A percentile compares a stretch with the other conserved stretches of the same genome.
Conservation (phyloP, 768 basidiomycete species). For the Lentinula raphanica region DNA sequence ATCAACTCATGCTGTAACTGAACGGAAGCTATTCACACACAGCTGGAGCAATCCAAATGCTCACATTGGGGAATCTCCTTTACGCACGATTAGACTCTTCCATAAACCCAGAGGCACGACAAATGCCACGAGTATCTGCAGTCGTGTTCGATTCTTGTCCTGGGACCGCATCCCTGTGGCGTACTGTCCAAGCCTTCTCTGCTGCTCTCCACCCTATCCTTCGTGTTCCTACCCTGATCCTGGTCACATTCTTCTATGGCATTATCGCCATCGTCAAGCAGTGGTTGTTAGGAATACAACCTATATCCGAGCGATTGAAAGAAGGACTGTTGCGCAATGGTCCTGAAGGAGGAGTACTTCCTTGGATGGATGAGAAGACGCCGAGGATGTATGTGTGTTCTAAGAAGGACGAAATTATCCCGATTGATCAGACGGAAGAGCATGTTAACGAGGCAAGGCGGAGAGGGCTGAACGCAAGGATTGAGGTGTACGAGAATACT, state of each 20-base stretch:
- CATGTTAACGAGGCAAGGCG: conserved; percentile 28
- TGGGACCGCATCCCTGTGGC: conserved; percentile 25
- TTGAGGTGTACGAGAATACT: conserved; percentile 34
- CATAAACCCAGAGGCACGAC: neutral
- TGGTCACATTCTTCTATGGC: conserved; percentile 24
- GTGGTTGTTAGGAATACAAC: conserved; percentile 18
- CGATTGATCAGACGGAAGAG: conserved; percentile 27
- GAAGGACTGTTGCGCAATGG: conserved; percentile 19
- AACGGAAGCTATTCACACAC: neutral
- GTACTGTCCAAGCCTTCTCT: conserved; percentile 26
- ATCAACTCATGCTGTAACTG: too few relatives aligned
- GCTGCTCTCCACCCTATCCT: conserved; percentile 23
- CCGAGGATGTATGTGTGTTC: conserved; percentile 45
- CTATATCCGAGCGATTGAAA: conserved; percentile 22
- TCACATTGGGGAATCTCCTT: conserved; percentile 29
- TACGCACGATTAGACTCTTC: conserved; percentile 7
- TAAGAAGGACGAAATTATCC: conserved; percentile 34
- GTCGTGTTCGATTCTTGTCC: conserved; percentile 46
- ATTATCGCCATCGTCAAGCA: conserved; percentile 13
- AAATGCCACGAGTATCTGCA: conserved; percentile 18
- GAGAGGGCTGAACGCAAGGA: conserved; percentile 27
- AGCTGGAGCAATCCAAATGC: conserved; percentile 38
- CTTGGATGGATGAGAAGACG: conserved; percentile 32
- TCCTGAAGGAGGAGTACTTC: conserved; percentile 20
- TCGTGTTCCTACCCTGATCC: conserved; percentile 14